Evolutionary conservation across 148 eudicot genomes (phyloP).

Genomic region (Fagopyrum homotropicum): DNA sequence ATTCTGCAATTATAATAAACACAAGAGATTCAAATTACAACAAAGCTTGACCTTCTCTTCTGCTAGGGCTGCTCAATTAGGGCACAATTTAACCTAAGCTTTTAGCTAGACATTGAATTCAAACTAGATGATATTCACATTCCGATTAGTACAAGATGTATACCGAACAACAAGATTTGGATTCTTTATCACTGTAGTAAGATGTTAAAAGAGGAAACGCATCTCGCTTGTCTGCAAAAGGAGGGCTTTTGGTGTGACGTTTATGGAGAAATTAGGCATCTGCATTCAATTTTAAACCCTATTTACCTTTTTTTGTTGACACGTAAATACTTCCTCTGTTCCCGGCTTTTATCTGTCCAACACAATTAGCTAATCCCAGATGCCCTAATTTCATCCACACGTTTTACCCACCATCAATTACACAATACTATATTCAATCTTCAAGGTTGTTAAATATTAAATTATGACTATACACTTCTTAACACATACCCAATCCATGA

Average conservation of each 20-base stretch:
- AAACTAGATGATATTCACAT: background rate
- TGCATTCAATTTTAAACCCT: background rate
- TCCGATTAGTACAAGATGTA: background rate
- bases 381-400: slow-evolving; percentile 11
- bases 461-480: background rate
- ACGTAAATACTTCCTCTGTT: background rate
- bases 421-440: slow-evolving; percentile 1
- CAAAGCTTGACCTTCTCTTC: background rate
- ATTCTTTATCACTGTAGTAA: background rate
- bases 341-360: background rate
- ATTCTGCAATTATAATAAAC: background rate
- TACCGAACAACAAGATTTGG: slow-evolving; percentile 6
- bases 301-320: background rate
- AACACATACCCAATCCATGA: background rate
- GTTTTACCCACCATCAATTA: background rate
- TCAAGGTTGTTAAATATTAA: background rate
- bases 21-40: background rate
- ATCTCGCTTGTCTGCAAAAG: background rate
- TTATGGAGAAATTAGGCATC: slow-evolving; percentile 6
- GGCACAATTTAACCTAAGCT: background rate
- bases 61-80: background rate
- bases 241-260: background rate
- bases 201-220: background rate
- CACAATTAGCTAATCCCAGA: background rate
- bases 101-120: background rate